These are phyloP conservation scores for Inonotus hispidus DNA, from an alignment of 1,284 basidiomycete genomes.

Conservation along the genomic window DNA sequence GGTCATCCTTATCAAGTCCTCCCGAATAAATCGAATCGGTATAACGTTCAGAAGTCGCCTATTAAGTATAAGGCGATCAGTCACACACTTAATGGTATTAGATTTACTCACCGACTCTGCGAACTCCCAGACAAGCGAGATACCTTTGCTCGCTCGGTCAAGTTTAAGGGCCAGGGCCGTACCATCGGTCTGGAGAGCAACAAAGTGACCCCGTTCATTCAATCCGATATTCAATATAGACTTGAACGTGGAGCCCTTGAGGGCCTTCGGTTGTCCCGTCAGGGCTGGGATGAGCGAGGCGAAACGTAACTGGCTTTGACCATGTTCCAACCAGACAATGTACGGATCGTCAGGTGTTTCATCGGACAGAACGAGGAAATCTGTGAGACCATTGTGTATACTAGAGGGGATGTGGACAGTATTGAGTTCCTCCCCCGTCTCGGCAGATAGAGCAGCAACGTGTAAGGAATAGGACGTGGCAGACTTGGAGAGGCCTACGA, in stretches of 20 bases:
- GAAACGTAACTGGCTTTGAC: conserved; percentile 41
- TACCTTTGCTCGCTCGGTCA: conserved; percentile 34
- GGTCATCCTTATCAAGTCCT: conserved; percentile 49
- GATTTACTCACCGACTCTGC: conserved; percentile 44
- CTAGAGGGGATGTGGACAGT: conserved; percentile 53
- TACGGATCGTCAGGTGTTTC: conserved; percentile 30
- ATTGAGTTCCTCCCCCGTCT: conserved; percentile 49
- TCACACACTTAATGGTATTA: background rate
- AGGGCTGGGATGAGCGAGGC: conserved; percentile 52
- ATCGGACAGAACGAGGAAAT: conserved; percentile 36
- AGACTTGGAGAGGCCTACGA: conserved; percentile 64
- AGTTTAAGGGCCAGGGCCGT: conserved; percentile 50
- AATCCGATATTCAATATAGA: conserved; percentile 54
- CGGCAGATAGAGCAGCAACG: conserved; percentile 51
- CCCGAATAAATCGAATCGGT: conserved; percentile 56
- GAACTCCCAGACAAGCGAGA: conserved; percentile 54
- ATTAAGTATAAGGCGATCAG: conserved; percentile 10
- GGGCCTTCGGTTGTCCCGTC: conserved; percentile 38
- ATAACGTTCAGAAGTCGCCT: conserved; percentile 37
- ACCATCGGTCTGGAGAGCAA: conserved; percentile 51
- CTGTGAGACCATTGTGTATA: conserved; percentile 42
- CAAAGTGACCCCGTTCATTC: conserved; percentile 39
- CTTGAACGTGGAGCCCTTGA: conserved; percentile 41
- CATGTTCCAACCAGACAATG: conserved; percentile 64
- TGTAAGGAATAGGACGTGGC: conserved; percentile 61